Conservation (phyloP, 495 filamentous ascomycete species). For the Xylaria scruposa region DNA sequence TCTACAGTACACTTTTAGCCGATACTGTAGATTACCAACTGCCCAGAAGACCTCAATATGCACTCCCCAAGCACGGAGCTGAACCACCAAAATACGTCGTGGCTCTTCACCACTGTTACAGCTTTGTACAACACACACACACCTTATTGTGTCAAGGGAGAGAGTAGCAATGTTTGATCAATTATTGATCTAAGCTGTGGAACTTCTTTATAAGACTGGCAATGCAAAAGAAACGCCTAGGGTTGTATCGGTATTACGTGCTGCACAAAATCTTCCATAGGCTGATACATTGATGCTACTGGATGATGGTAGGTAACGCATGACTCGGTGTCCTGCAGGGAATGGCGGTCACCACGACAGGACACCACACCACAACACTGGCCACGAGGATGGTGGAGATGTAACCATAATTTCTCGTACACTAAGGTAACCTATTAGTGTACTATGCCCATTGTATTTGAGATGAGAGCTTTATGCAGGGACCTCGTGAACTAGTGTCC, state of each 20-base stretch:
- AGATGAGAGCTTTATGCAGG: conserved; percentile 24
- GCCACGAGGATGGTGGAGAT: conserved; percentile 25
- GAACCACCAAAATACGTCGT: background rate
- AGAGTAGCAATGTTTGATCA: conserved; percentile 9
- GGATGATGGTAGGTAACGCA: conserved; percentile 18
- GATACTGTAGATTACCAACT: background rate
- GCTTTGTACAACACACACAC: conserved; percentile 14
- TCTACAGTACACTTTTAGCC: background rate
- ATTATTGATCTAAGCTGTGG: conserved; percentile 12
- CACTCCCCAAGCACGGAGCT: conserved; percentile 2
- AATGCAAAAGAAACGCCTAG: conserved; percentile 8
- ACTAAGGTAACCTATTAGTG: conserved; percentile 18
- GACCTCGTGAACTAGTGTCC: conserved; percentile 13
- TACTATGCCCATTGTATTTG: conserved; percentile 8
- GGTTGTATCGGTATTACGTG: conserved; percentile 15
- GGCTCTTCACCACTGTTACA: conserved; percentile 3
- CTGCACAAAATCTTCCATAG: conserved; percentile 19
- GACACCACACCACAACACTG: conserved; percentile 8
- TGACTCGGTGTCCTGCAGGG: conserved; percentile 29
- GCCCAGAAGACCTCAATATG: background rate
- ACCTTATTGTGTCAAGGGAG: background rate
- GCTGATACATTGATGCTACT: conserved; percentile 14
- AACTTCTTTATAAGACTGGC: background rate
- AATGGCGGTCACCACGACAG: conserved; percentile 25
- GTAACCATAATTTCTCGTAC: conserved; percentile 5